phyloP scores from a whole-genome alignment of 2,329 filamentous ascomycete genomes.

The Ceratocystis variospora region DNA sequence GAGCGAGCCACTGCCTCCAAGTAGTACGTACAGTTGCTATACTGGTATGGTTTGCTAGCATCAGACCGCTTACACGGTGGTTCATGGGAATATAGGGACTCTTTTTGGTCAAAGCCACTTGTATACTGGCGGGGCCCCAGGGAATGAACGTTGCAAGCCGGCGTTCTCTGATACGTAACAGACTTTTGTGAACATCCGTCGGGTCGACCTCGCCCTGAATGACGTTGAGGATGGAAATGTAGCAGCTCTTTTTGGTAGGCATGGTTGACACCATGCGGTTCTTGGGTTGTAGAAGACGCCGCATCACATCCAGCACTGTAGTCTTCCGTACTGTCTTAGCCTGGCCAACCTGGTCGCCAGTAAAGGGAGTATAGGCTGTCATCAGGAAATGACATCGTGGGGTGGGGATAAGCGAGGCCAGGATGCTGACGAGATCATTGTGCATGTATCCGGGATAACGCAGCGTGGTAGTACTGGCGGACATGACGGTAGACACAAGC shows the following conservation, averaged over 20 bases:
- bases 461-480: constrained; percentile 87
- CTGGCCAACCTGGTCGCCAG: constrained; percentile 87
- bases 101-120: constrained; percentile 91
- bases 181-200: constrained; percentile 95
- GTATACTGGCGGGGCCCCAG: constrained; percentile 95
- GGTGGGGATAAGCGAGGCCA: constrained; percentile 90
- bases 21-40: constrained; percentile 54
- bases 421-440: constrained; percentile 93
- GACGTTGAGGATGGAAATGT: constrained; percentile 97
- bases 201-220: constrained; percentile 98
- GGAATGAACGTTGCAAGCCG: constrained; percentile 92
- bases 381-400: constrained; percentile 96
- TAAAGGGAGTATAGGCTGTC: constrained; percentile 97
- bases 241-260: constrained; percentile 93
- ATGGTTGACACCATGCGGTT: constrained; percentile 98
- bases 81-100: constrained; percentile 92
- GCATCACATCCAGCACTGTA: constrained; percentile 95
- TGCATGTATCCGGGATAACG: constrained; percentile 99
- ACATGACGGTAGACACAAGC: constrained; percentile 95
- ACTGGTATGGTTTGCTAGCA: constrained; percentile 96
- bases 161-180: constrained; percentile 88
- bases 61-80: constrained; percentile 86
- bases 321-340: constrained; percentile 97
- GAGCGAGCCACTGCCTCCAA: too few relatives aligned
- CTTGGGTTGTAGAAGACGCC: constrained; percentile 86